Evolutionary conservation across 2,329 filamentous ascomycete genomes (phyloP).

Genomic region (Karstenula rhodostoma): DNA sequence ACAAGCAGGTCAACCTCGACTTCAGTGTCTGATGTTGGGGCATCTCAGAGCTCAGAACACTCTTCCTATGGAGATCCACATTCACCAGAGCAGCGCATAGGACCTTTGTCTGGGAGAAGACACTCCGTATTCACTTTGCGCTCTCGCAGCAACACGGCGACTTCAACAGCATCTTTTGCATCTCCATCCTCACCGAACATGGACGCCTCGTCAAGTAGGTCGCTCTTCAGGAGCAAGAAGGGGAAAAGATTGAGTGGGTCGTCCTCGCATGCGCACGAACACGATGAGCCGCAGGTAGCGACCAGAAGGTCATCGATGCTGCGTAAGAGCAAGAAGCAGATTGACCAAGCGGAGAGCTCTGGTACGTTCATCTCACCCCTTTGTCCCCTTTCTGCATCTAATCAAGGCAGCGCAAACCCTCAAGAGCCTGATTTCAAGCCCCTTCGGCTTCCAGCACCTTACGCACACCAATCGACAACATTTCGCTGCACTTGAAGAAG

Average conservation of each 20-base stretch:
- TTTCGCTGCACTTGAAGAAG: constrained; percentile 60
- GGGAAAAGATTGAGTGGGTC: constrained; percentile 46
- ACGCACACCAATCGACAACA: constrained; percentile 66
- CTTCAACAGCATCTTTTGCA: constrained; percentile 40
- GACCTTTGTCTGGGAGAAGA: constrained; percentile 34
- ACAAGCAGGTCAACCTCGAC: constrained; percentile 30
- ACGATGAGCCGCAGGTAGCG: constrained; percentile 35
- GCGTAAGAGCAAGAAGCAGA: constrained; percentile 38
- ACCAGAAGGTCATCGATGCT: constrained; percentile 44
- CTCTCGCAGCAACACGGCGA: constrained; percentile 48
- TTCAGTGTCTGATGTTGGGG: constrained; percentile 35
- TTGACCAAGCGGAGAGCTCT: constrained; percentile 31
- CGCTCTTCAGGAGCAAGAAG: constrained; percentile 47
- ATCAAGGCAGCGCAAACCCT: constrained; percentile 31
- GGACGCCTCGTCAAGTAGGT: constrained; percentile 36
- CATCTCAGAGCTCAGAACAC: constrained; percentile 35
- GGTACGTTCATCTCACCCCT: constrained; percentile 31
- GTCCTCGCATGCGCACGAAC: constrained; percentile 32
- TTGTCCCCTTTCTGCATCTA: constrained; percentile 17
- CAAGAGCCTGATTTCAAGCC: constrained; percentile 62
- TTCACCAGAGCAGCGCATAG: constrained; percentile 41
- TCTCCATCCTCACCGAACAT: constrained; percentile 35
- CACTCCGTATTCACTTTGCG: constrained; percentile 49
- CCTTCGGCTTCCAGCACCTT: constrained; percentile 71
- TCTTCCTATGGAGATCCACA: constrained; percentile 37